phyloP scores from a whole-genome alignment of 345 rosid genomes.

The Citrus sinensis region DNA sequence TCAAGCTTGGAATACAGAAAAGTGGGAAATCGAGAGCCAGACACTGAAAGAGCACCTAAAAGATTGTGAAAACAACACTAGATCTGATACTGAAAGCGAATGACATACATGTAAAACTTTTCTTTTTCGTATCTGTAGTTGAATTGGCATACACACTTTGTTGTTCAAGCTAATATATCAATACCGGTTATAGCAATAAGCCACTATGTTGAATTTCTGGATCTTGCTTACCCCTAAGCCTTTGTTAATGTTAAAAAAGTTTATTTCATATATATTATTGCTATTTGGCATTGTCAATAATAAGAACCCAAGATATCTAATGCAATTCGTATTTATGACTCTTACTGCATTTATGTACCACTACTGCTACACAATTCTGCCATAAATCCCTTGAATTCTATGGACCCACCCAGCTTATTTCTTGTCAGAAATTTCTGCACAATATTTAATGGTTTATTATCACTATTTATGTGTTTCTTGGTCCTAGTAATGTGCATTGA shows the following conservation, averaged over 20 bases:
- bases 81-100: conserved; percentile 30
- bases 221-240: not conserved
- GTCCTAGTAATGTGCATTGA: too few relatives aligned
- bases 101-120: conserved; percentile 1
- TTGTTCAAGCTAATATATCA: not conserved
- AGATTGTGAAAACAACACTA: conserved; percentile 32
- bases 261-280: not conserved
- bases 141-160: not conserved
- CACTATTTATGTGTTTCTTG: too few relatives aligned
- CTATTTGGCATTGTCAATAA: not conserved
- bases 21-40: conserved; percentile 54
- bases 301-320: not conserved
- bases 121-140: not conserved
- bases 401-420: too few relatives aligned
- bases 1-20: conserved; percentile 47
- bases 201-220: not conserved
- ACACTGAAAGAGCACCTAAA: conserved; percentile 63
- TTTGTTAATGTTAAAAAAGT: not conserved
- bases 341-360: not conserved
- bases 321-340: not conserved
- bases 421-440: too few relatives aligned
- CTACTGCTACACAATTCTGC: too few relatives aligned
- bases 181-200: not conserved
- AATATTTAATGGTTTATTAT: too few relatives aligned
- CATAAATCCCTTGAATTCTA: not conserved